Conservation (phyloP, 495 filamentous ascomycete species). For the Lasiosphaeria hispida region DNA sequence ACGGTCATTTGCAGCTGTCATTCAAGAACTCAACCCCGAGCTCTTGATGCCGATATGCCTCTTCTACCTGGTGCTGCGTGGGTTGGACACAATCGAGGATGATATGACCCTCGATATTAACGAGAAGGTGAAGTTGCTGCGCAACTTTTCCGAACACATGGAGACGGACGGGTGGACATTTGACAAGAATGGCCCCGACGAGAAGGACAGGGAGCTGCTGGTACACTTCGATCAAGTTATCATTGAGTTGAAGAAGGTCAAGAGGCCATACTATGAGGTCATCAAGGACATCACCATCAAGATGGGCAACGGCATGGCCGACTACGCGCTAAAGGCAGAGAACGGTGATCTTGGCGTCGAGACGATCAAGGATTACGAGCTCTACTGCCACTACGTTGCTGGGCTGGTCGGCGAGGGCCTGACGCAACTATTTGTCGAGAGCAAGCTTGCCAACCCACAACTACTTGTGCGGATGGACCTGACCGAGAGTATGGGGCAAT, state of each 20-base stretch:
- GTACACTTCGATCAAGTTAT: constrained; percentile 89
- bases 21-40: constrained; percentile 92
- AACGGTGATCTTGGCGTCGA: constrained; percentile 74
- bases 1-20: constrained; percentile 89
- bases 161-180: constrained; percentile 89
- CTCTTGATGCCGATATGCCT: constrained; percentile 82
- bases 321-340: constrained; percentile 81
- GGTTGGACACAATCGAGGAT: constrained; percentile 95
- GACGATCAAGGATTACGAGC: constrained; percentile 83
- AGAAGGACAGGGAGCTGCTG: constrained; percentile 90
- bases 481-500: constrained; percentile 93
- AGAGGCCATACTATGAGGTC: constrained; percentile 77
- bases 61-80: constrained; percentile 92
- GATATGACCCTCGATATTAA: constrained; percentile 86
- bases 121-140: constrained; percentile 82
- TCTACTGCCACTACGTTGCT: constrained; percentile 98
- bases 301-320: constrained; percentile 99
- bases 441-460: constrained; percentile 80
- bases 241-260: constrained; percentile 83
- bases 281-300: constrained; percentile 91
- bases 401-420: constrained; percentile 91
- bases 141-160: constrained; percentile 73
- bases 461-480: constrained; percentile 75
- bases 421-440: constrained; percentile 87
- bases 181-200: constrained; percentile 77